Evolutionary conservation across 208 protist genomes (phyloP), one percentile per base, ranked within the genome.

Genomic region (Spongospora subterranea): DNA sequence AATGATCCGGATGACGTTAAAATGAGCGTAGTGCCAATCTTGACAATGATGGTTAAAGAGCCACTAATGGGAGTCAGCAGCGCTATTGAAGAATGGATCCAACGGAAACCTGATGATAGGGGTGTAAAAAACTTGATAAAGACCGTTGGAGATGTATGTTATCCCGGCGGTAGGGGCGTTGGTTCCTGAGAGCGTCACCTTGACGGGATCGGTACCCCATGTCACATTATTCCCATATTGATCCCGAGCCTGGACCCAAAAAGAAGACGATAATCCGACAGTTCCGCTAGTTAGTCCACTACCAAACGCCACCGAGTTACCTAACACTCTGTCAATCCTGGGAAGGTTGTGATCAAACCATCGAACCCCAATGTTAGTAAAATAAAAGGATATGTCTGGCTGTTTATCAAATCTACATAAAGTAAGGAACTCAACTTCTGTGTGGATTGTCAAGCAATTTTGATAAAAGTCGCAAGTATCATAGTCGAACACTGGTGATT

Each of bases 261-360:
- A 93, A 32, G 39, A 90, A 24, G 92, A 89, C 46, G n/a, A 46
- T 6, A 45, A 11, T 13, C 92, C 92, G 32, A 90, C 90, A 39
- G 92, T 92, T 29, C 71, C 89, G 43, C 46, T 90, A 6, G 89
- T 82, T 41, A 92, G 54, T n/a, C 92, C 92, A 20, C 20, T 13
- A 17, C 92, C 92, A 20, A 29, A 65, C 0, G 60, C 89, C 0
- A 91, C 53, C 39, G 88, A 88, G n/a, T 45, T 88, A 32, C 46
- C 50, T 60, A 24, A 29, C 24, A 60, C 6, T 6, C 50, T n/a
- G 50, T 60, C 50, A 60, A 60, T 60, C 50, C 24, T 60, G n/a
- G n/a, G n/a, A n/a, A n/a, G n/a, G n/a, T n/a, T n/a, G n/a, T n/a
- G n/a, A n/a, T n/a, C n/a, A n/a, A n/a, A n/a, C n/a, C n/a, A n/a